A percentile compares a stretch with the other conserved stretches of the same genome.
Conservation (phyloP, 2,329 filamentous ascomycete species). For the Ophiostoma piceae region DNA sequence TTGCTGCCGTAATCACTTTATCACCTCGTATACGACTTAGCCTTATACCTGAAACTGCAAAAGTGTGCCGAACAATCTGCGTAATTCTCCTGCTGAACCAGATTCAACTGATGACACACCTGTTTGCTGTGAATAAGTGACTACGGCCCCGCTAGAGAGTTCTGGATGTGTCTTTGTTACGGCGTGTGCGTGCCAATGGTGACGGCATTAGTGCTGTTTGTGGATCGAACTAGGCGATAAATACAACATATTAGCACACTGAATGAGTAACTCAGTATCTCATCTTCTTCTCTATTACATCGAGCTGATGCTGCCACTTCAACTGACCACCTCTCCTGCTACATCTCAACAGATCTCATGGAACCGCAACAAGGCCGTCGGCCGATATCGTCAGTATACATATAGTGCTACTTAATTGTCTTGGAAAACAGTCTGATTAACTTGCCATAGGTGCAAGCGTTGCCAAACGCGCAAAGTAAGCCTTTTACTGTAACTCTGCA, state of each 20-base stretch:
- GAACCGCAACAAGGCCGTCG: not conserved
- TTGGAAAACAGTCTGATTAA: not conserved
- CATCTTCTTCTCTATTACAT: not conserved
- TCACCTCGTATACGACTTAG: not conserved
- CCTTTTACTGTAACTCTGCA: not conserved
- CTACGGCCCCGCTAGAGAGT: not conserved
- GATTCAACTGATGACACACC: not conserved
- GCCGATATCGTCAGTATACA: constrained; percentile 1
- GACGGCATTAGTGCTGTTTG: not conserved
- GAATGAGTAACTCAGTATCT: not conserved
- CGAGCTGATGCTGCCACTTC: not conserved
- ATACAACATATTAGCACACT: not conserved
- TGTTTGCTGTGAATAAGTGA: not conserved
- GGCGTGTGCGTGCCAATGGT: not conserved
- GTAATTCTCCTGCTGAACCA: no score
- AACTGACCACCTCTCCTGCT: not conserved
- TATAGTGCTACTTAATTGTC: not conserved
- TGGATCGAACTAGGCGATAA: not conserved
- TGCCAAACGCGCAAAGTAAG: constrained; percentile 1
- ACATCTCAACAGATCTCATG: not conserved
- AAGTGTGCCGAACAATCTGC: no score
- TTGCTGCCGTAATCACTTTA: not conserved
- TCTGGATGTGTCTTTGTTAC: constrained; percentile 4
- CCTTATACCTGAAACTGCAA: no score
- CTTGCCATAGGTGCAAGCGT: not conserved